A percentile compares a stretch with the other conserved stretches of the same genome.
Conservation (phyloP, 306 rosid genomes). For the Pyrus betulifolia region DNA sequence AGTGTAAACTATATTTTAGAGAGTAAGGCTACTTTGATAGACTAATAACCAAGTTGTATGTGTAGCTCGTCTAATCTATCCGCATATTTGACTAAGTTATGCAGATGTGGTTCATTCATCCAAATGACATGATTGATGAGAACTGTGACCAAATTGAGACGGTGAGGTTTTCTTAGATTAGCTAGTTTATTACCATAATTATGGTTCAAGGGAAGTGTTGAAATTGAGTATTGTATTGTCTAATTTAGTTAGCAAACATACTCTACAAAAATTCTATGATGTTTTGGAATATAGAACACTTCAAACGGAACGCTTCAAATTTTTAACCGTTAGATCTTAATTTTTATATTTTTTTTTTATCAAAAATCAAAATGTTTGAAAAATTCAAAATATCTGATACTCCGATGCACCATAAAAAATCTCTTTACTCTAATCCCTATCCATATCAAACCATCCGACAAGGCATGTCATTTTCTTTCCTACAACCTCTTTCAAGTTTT, state of each 20-base stretch:
- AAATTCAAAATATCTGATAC: no score
- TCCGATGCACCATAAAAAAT: no score
- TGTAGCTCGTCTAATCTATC: background rate
- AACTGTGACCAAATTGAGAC: background rate
- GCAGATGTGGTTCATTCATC: background rate
- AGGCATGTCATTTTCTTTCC: background rate
- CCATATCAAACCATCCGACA: background rate
- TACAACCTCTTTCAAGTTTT: background rate
- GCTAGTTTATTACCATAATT: background rate
- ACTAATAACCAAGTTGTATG: no score
- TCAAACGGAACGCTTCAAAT: no score
- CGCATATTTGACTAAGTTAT: background rate
- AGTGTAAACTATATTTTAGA: background rate
- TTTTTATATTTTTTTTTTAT: no score
- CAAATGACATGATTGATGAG: background rate
- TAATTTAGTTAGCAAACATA: background rate
- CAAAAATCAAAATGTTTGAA: no score
- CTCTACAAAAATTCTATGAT: no score
- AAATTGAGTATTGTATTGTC: background rate
- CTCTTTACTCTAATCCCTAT: background rate
- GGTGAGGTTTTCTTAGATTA: background rate
- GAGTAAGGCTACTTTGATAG: no score
- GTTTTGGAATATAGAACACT: no score
- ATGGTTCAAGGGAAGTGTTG: background rate
- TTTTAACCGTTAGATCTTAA: no score